Percentiles rank a stretch among this genome's conserved stretches.
Evolutionary conservation across 116 monocot genomes (phyloP).

Genomic region (Phalaenopsis hybrid): DNA sequence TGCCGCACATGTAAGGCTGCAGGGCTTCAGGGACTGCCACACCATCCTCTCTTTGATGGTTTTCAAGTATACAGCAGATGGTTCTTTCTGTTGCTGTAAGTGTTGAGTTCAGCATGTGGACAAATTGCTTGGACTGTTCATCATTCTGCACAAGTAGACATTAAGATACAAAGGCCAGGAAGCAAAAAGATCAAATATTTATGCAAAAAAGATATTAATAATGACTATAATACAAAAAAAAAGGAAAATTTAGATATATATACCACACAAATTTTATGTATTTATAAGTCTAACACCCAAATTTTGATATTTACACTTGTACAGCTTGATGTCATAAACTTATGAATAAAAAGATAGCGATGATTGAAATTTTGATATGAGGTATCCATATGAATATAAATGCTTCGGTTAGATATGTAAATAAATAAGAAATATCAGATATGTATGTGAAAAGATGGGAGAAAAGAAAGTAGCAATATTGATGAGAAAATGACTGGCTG

Average conservation of each 20-base stretch:
- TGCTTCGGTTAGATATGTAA: no score
- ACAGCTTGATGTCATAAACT: no score
- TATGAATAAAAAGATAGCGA: no score
- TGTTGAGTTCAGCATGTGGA: slow-evolving; percentile 94
- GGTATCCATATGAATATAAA: no score
- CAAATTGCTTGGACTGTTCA: slow-evolving; percentile 84
- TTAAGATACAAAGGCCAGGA: background rate
- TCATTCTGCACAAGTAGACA: slow-evolving; percentile 60
- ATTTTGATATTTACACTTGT: no score
- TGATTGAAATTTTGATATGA: no score
- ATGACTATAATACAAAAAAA: background rate
- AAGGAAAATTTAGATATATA: background rate
- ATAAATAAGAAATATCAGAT: no score
- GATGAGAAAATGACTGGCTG: no score
- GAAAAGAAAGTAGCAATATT: no score
- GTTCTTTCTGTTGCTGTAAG: slow-evolving; percentile 94
- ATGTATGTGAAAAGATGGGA: no score
- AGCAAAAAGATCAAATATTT: background rate
- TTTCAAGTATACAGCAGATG: slow-evolving; percentile 89
- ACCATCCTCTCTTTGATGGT: slow-evolving; percentile 73
- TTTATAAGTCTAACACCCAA: no score
- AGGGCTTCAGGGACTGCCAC: slow-evolving; percentile 69
- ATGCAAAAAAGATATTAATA: background rate
- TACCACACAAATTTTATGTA: no score
- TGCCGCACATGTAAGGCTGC: slow-evolving; percentile 74